Percentiles rank a stretch among this genome's conserved stretches.
Conservation (phyloP, 805 yeast species). For the Millerozyma acaciae region DNA sequence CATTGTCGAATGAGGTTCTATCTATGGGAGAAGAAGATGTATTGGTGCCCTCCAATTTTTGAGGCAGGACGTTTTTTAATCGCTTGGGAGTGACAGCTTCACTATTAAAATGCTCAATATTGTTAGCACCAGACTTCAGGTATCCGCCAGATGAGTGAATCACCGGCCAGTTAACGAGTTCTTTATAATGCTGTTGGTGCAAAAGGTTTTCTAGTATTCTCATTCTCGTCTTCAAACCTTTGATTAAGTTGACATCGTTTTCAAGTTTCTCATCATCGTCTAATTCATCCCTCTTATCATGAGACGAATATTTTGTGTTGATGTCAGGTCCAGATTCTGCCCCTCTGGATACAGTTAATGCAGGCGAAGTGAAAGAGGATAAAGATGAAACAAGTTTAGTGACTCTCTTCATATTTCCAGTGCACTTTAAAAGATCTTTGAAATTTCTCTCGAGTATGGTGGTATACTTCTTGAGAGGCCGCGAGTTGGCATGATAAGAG, state of each 20-base stretch:
- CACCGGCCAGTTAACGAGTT: constrained; percentile 46
- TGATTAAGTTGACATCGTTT: constrained; percentile 37
- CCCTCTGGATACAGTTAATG: constrained; percentile 11
- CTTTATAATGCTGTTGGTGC: constrained; percentile 66
- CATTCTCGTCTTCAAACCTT: constrained; percentile 68
- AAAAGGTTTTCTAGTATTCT: constrained; percentile 71
- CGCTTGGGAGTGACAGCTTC: not conserved
- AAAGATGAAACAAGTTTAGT: constrained; percentile 30
- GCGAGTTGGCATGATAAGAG: constrained; percentile 8
- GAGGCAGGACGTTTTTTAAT: not conserved
- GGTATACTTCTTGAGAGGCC: constrained; percentile 25
- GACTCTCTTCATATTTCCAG: constrained; percentile 33
- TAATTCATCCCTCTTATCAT: constrained; percentile 8
- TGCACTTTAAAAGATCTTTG: constrained; percentile 41
- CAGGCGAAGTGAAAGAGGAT: constrained; percentile 21
- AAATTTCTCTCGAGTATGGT: constrained; percentile 41
- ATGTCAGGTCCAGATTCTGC: constrained; percentile 15
- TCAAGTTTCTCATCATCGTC: constrained; percentile 20
- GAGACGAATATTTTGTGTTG: constrained; percentile 12
- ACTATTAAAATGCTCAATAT: not conserved
- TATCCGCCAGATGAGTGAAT: not conserved
- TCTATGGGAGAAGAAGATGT: not conserved
- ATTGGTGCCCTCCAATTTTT: not conserved
- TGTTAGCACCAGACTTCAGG: not conserved
- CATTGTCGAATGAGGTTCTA: not conserved